Percentiles rank a stretch among this genome's conserved stretches.
Evolutionary conservation across 139 green algal genomes (phyloP).

Genomic region (Tetratostichococcus sp.): DNA sequence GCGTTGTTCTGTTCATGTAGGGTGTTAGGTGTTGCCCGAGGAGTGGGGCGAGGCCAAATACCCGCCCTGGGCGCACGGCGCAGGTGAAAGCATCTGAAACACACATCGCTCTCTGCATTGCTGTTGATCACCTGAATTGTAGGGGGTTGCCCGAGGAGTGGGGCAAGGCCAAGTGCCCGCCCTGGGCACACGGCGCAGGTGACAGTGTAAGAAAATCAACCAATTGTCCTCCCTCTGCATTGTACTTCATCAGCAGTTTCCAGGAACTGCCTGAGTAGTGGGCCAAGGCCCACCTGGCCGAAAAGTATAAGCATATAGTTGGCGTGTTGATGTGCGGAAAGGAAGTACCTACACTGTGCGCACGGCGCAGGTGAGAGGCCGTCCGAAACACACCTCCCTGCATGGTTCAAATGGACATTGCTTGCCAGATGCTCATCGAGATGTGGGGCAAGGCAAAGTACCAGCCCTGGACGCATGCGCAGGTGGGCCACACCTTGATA

Average conservation of each 20-base stretch:
- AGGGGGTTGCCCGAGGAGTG: conserved; percentile 35
- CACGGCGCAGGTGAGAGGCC: conserved; percentile 23
- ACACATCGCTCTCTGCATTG: too few relatives aligned
- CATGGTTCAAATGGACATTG: too few relatives aligned
- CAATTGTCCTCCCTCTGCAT: too few relatives aligned
- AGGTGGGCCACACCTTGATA: too few relatives aligned
- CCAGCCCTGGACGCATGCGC: conserved; percentile 42
- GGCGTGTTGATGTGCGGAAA: too few relatives aligned
- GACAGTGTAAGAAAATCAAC: too few relatives aligned
- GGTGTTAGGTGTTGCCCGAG: conserved; percentile 30
- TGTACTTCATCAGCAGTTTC: too few relatives aligned
- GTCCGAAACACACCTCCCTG: too few relatives aligned
- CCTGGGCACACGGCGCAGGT: conserved; percentile 39
- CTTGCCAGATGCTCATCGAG: conserved; percentile 28
- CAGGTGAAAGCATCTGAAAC: background rate
- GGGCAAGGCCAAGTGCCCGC: conserved; percentile 25
- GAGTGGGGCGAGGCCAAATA: conserved; percentile 34
- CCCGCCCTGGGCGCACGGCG: conserved; percentile 42
- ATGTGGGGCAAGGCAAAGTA: conserved; percentile 32
- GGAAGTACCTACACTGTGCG: conserved; percentile 36
- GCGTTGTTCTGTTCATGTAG: too few relatives aligned
- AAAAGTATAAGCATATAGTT: too few relatives aligned
- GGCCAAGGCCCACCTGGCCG: conserved; percentile 17
- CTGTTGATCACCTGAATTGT: too few relatives aligned
- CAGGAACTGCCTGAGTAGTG: conserved; percentile 34